Evolutionary conservation across 2,329 filamentous ascomycete genomes (phyloP), one percentile per base, ranked within the genome.

Genomic region (Pyricularia sp.): DNA sequence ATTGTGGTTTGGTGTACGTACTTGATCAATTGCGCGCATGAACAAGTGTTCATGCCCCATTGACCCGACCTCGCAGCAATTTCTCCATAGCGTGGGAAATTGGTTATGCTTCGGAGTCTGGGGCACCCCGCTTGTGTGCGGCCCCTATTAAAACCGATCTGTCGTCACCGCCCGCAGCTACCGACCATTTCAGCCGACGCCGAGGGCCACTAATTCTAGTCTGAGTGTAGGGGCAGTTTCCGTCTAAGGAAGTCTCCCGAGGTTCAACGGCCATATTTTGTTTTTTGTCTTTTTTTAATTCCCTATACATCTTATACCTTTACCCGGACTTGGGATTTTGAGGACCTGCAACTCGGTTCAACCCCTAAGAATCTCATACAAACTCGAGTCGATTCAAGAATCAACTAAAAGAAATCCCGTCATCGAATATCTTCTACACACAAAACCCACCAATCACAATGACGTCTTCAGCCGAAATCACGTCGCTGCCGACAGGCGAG

Each of bases 401-500:
- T 5, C 7, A 8, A 19, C 16, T 13, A 16, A 44, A 7, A 9
- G 8, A 10, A 12, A 16, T 44, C 35, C 35, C 40, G 40, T 4
- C 2, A 49, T 19, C 19, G 19, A 49, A 7, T 8, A 7, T n/a
- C 19, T 5, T n/a, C 19, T 9, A 7, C 40, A 4, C 24, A 57
- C 10, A 33, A 60, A 67, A 49, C 57, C 49, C 16, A 35, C 40
- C 22, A 62, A n/a, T n/a, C 60, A 53, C 8, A 16, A 63, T 63
- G 62, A 53, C 63, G 40, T 40, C 64, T 19, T 55, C 65, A 28
- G 64, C 53, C 35, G 66, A 68, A 40, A 67, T 70, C 66, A 68
- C 68, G 65, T 68, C 70, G 66, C 70, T 71, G 55, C 70, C 70
- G 60, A 70, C 69, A 1, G 70, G 70, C 67, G 67, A 69, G 19